Evolutionary conservation across 768 basidiomycete species (phyloP), one percentile per base, ranked within the genome.

Genomic region (Podaxis rugospora): DNA sequence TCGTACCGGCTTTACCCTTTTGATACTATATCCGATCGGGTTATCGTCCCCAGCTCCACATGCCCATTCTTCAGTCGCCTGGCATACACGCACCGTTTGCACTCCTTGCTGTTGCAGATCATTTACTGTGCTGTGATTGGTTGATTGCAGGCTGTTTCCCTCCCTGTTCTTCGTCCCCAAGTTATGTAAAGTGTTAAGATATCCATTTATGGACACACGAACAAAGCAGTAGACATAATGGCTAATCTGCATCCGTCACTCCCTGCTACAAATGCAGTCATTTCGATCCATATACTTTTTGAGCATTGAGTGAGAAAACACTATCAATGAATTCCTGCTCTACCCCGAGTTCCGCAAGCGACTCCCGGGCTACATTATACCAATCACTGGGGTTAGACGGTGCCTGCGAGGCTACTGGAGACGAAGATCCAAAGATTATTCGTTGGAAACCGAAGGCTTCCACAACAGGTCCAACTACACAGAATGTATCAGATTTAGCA

Each of bases 381-480:
- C 92, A 94, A 62, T 87, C 84, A 39, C 79, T 80, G 2, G 84
- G 80, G 51, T 77, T 78, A 3, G 83, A 83, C 25, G 75, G 67
- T 27, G 77, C 76, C 25, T 76, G 76, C 2, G 78, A 76, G 3
- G 76, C 73, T n/a, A 78, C 72, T 10, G 87, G 84, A 35, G 88
- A 83, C 1, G 90, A 87, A 7, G 91, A 88, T 6, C 92, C 92
- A 72, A 89, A 93, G 18, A 94, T 80, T 66, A 94, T 92, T 55
- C 92, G 83, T 66, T 89, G 80, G 66, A 84, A 90, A 5, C 92
- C 92, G 69, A 93, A 93, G 2, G 92, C 92, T 70, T 94, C 92
- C 63, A 93, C 74, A 39, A 88, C 87, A 14, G 90, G 92, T 6
- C 86, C 88, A 65, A 93, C 92, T 94, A 44, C 9, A 14, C n/a